Evolutionary conservation across 345 rosid species (phyloP), one percentile per base, ranked within the genome.

Genomic region (Hevea brasiliensis): DNA sequence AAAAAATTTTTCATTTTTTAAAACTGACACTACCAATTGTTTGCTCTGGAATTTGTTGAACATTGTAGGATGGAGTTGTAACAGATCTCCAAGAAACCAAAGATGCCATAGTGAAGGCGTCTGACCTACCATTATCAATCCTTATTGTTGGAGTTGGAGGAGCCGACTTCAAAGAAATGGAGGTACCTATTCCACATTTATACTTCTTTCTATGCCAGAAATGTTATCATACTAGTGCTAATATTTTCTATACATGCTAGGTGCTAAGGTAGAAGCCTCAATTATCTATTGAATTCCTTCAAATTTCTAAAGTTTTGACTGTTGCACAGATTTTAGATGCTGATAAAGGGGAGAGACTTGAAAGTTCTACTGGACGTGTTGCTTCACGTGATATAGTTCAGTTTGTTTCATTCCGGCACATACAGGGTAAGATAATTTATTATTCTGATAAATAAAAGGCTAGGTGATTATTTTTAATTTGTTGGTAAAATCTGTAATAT

Each of bases 91-190:
- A 92, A 82, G 98, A 94, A 80, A 94, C 98, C 14, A 92, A 83
- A 81, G 98, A 94, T 73, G 88, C 97, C 62, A 65, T 94, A 18
- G 98, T 94, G 72, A 87, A 89, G 82, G 98, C 97, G 75, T 94
- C 97, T 8, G 91, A 90, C 83, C 88, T 94, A 17, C 98, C 98
- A 1, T 71, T 94, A 67, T 94, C 97, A 47, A 92, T 94, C 79
- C 90, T 94, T 57, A 90, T 94, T 53, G 93, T 94, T 68, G 97
- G 98, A 67, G 98, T 94, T 13, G 98, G 98, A 77, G 98, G 98
- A 83, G 98, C 98, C 18, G 98, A 94, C 81, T 94, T 88, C 71
- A 94, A 90, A 85, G 98, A 94, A 84, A 94, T 94, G 98, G 97
- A 94, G 98, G 98, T 92, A 82, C 18, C 57, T 53, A 53, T 51